Conservation (phyloP, 371 early-diverging fungal genomes). For the Mucor saturninus region DNA sequence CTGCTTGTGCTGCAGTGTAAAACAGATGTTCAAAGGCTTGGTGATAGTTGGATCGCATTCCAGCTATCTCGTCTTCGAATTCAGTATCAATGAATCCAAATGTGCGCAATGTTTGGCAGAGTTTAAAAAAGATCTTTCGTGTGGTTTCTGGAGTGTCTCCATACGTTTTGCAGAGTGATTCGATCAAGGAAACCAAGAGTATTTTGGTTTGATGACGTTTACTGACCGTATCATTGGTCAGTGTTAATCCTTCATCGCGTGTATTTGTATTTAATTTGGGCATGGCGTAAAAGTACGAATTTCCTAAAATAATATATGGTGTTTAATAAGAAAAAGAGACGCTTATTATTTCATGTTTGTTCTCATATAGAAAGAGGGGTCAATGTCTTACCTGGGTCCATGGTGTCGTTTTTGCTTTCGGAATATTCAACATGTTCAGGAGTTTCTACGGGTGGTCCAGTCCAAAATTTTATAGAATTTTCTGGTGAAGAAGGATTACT, state of each 20-base stretch:
- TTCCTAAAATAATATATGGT: not conserved
- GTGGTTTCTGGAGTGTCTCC: slow-evolving; percentile 82
- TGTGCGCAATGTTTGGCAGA: slow-evolving; percentile 63
- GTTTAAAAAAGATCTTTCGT: slow-evolving; percentile 78
- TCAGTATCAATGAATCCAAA: slow-evolving; percentile 84
- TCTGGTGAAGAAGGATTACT: slow-evolving; percentile 8
- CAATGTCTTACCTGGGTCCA: slow-evolving; percentile 1
- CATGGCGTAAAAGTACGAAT: not conserved
- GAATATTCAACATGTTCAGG: slow-evolving; percentile 8
- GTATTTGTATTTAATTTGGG: not conserved
- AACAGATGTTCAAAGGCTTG: slow-evolving; percentile 84
- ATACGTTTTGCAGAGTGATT: slow-evolving; percentile 86
- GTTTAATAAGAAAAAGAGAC: not conserved
- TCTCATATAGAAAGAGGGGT: no score
- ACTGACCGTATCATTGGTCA: slow-evolving; percentile 33
- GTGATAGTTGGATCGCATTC: slow-evolving; percentile 80
- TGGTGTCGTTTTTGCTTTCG: not conserved
- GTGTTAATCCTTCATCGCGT: slow-evolving; percentile 12
- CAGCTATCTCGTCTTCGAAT: slow-evolving; percentile 75
- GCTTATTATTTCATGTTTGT: not conserved
- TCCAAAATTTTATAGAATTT: slow-evolving; percentile 34
- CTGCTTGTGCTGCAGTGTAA: slow-evolving; percentile 72
- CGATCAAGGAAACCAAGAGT: slow-evolving; percentile 75
- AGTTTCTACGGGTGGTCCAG: slow-evolving; percentile 4
- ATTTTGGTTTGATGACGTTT: slow-evolving; percentile 71